phyloP scores from a whole-genome alignment of 2,329 filamentous ascomycete genomes.

The Apiospora malaysiana region DNA sequence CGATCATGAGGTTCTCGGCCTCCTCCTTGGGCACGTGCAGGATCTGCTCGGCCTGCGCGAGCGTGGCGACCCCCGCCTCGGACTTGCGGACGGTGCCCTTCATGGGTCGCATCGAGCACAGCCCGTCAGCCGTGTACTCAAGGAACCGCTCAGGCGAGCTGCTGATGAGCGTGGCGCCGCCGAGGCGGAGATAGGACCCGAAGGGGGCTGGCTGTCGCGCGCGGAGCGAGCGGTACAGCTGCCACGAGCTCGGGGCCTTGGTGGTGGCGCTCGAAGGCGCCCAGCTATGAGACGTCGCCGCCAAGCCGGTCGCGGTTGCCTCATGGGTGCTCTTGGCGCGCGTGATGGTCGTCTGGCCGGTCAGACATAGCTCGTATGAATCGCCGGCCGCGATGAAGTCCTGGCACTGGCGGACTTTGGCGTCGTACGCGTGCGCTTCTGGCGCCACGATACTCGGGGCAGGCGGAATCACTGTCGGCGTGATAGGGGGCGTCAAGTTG shows the following conservation, averaged over 20 bases:
- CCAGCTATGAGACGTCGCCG: slow-evolving; percentile 39
- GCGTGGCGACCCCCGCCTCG: slow-evolving; percentile 61
- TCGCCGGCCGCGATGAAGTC: slow-evolving; percentile 75
- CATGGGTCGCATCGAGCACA: slow-evolving; percentile 87
- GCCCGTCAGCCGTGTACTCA: slow-evolving; percentile 56
- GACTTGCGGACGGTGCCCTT: slow-evolving; percentile 93
- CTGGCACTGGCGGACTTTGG: slow-evolving; percentile 72
- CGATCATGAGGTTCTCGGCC: slow-evolving; percentile 98
- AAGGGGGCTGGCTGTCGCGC: slow-evolving; percentile 81
- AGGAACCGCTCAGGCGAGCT: slow-evolving; percentile 92
- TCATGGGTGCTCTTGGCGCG: slow-evolving; percentile 40
- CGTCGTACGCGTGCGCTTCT: slow-evolving; percentile 61
- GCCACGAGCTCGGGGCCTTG: slow-evolving; percentile 55
- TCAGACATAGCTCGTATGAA: slow-evolving; percentile 87
- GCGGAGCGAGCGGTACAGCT: slow-evolving; percentile 74
- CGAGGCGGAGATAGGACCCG: slow-evolving; percentile 79
- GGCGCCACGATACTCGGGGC: slow-evolving; percentile 46
- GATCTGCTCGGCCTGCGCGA: slow-evolving; percentile 73
- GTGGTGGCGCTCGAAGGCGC: slow-evolving; percentile 26
- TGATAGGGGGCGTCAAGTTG: slow-evolving; percentile 38
- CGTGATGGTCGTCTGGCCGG: slow-evolving; percentile 72
- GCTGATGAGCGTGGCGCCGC: slow-evolving; percentile 73
- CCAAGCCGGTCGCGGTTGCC: slow-evolving; percentile 44
- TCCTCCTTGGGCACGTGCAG: slow-evolving; percentile 86
- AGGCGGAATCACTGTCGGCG: slow-evolving; percentile 31